Base-by-base conservation (phyloP, 1,284 basidiomycete species). In the Clitocybe nebularis region DNA sequence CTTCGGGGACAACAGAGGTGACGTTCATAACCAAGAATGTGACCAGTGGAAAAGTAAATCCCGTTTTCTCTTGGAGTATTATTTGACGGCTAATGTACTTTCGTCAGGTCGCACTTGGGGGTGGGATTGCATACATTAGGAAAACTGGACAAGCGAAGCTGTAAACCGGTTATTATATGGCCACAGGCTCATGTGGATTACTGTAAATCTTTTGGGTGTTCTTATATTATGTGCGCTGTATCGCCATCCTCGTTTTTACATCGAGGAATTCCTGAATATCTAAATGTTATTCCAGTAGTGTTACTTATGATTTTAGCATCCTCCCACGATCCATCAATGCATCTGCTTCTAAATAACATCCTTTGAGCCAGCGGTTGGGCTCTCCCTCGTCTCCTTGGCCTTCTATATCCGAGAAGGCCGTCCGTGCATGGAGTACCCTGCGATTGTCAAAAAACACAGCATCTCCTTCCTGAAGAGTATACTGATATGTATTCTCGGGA, bases 401-500 rank as follows among this genome's bases (percentile, higher is more conserved):
- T 14, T 55, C 51, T 29, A 58, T 56, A 41, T 81, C 75, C 28
- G 64, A 58, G 61, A 98, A 99, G 2, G 83, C 84, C 1, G 81
- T 89, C 7, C 95, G 69, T 0, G 90, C 90, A 59, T 99, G 95
- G 45, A 98, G 63, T 2, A 96, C 83, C n/a, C 95, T 72, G 16
- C 93, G 72, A 56, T 98, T 99, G 61, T 98, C 93, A 54, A 99
- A 99, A 9, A 95, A 53, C 23, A 92, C 93, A 13, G 84, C 83
- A 51, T 97, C 92, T 32, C 93, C 92, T 60, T 93, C 90, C 24
- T 70, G 60, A 42, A 98, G 67, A 41, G 76, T 80, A 62, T 90
- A 84, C 52, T 81, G 67, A 54, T 78, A 88, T 24, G 71, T 72
- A 23, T 77, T 75, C 11, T 61, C 59, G 0, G 74, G 68, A 11